Conservation (phyloP, 257 asterid species). For the Coffea canephora region DNA sequence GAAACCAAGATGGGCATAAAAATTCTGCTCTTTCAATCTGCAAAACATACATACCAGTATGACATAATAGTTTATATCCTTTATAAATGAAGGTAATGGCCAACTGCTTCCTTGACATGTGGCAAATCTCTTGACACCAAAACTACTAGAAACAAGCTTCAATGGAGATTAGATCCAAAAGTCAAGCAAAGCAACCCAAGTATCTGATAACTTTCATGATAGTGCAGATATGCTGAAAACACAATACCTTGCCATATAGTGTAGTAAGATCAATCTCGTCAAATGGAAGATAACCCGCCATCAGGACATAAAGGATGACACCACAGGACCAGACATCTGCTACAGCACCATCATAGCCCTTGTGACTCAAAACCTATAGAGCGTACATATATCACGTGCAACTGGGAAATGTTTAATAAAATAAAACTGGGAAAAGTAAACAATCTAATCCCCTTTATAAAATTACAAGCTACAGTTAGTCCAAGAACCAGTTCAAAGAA, state of each 20-base stretch:
- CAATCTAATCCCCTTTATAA: constrained; percentile 7
- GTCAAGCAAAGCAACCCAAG: constrained; percentile 9
- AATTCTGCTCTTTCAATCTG: constrained; percentile 94
- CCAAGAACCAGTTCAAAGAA: constrained; percentile 11
- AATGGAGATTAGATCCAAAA: neutral
- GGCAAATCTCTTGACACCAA: neutral
- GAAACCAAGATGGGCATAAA: constrained; percentile 92
- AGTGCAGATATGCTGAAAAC: constrained; percentile 7
- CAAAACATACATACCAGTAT: constrained; percentile 12
- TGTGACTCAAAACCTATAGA: constrained; percentile 85
- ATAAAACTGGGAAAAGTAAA: neutral
- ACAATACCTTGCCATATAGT: constrained; percentile 81
- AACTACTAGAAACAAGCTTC: neutral
- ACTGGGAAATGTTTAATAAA: constrained; percentile 1
- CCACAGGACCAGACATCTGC: constrained; percentile 99
- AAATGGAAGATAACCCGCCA: constrained; percentile 97
- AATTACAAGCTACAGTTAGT: constrained; percentile 9
- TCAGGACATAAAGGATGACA: constrained; percentile 89
- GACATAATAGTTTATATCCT: neutral
- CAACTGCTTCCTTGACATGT: constrained; percentile 5
- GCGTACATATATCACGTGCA: neutral
- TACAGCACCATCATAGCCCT: constrained; percentile 92
- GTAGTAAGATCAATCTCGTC: constrained; percentile 97
- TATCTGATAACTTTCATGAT: constrained; percentile 4
- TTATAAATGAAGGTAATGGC: neutral